phyloP scores from a whole-genome alignment of 768 basidiomycete species.

The Trametes meyenii region DNA sequence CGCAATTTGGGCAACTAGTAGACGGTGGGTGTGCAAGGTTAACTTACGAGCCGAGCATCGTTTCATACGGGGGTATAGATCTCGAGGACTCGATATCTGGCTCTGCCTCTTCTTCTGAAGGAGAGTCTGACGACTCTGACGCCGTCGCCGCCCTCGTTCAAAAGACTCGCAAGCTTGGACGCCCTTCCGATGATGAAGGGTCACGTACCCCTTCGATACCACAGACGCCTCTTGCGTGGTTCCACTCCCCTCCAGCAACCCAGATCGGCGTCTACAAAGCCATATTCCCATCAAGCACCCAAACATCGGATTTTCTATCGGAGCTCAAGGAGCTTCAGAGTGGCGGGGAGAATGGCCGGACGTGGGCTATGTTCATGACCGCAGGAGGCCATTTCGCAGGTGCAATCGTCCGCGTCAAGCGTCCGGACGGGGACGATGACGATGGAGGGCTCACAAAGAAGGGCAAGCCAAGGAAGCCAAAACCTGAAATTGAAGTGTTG shows the following conservation, averaged over 20 bases:
- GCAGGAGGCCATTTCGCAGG: constrained; percentile 99
- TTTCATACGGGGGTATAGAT: constrained; percentile 39
- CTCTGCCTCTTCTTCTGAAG: constrained; percentile 74
- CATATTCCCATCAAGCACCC: constrained; percentile 57
- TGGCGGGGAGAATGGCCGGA: constrained; percentile 56
- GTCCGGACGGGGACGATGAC: constrained; percentile 46
- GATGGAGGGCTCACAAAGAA: constrained; percentile 35
- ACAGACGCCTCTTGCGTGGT: constrained; percentile 84
- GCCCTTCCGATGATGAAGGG: constrained; percentile 50
- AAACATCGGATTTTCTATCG: constrained; percentile 52
- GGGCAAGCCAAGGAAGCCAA: constrained; percentile 57
- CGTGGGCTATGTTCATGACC: constrained; percentile 95
- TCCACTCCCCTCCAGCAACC: constrained; percentile 82
- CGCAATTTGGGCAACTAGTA: constrained; percentile 74
- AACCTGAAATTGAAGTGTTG: constrained; percentile 79
- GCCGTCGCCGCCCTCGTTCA: constrained; percentile 67
- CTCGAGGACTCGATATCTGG: constrained; percentile 91
- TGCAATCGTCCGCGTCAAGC: constrained; percentile 75
- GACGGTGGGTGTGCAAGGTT: constrained; percentile 58
- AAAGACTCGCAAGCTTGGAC: constrained; percentile 30
- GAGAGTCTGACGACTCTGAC: constrained; percentile 61
- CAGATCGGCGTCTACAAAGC: constrained; percentile 89
- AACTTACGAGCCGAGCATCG: not conserved
- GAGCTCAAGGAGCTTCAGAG: constrained; percentile 70
- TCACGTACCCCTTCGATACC: constrained; percentile 41